Evolutionary conservation across 768 basidiomycete species (phyloP).

Genomic region (Pulveroboletus frians): DNA sequence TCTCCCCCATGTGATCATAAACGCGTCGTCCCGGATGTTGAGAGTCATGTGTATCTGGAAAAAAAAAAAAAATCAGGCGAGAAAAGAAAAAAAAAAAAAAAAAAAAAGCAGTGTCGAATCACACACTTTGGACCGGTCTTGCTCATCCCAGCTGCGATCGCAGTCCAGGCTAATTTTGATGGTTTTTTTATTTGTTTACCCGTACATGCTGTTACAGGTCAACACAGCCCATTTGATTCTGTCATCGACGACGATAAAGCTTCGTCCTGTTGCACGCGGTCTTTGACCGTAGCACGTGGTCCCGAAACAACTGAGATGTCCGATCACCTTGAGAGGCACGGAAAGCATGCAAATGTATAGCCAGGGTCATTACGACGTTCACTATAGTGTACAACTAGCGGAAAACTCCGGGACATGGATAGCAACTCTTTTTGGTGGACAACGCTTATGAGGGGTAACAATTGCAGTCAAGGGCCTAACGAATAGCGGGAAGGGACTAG

Average conservation of each 20-base stretch:
- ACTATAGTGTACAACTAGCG: slow-evolving; percentile 19
- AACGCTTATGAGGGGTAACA: not conserved
- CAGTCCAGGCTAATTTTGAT: not conserved
- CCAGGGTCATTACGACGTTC: slow-evolving; percentile 15
- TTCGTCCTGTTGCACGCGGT: not conserved
- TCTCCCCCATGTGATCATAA: not conserved
- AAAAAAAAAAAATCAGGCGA: not conserved
- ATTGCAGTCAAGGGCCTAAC: slow-evolving; percentile 8
- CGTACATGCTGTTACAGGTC: not conserved
- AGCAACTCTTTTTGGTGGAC: slow-evolving; percentile 2
- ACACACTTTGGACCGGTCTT: not conserved
- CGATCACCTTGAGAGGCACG: slow-evolving; percentile 1
- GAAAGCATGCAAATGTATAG: not conserved
- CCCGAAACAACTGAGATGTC: slow-evolving; percentile 4
- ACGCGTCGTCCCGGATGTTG: not conserved
- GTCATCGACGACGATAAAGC: not conserved
- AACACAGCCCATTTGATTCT: not conserved
- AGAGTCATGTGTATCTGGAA: too few species aligned
- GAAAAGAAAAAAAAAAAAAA: not conserved
- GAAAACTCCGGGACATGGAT: not conserved
- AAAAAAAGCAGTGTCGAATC: not conserved
- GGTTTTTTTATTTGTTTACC: not conserved
- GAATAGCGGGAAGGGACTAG: not conserved
- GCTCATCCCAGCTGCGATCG: slow-evolving; percentile 9
- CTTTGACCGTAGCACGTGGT: not conserved